Conservation (phyloP, 441 rosid species). For the Melastoma candidum region DNA sequence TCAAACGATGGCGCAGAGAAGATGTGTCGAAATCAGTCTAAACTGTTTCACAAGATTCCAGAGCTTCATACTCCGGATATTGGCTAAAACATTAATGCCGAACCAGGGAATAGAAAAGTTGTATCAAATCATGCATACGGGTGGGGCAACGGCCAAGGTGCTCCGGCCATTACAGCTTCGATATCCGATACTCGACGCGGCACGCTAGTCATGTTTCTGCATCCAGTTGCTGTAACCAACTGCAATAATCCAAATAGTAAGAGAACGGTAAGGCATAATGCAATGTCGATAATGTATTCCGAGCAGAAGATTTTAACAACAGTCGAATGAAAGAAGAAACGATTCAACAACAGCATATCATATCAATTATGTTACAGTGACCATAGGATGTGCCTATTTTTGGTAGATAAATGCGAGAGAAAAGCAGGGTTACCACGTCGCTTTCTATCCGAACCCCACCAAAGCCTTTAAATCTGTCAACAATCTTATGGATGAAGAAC, state of each 20-base stretch:
- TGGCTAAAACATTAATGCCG: not conserved
- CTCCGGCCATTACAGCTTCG: slow-evolving; percentile 93
- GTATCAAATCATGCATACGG: not conserved
- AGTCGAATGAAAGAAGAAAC: not conserved
- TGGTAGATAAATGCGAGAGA: not conserved
- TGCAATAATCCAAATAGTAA: slow-evolving; percentile 14
- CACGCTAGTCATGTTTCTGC: slow-evolving; percentile 76
- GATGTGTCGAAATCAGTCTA: no score
- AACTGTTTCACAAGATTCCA: no score
- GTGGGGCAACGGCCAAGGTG: slow-evolving; percentile 44
- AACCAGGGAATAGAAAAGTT: not conserved
- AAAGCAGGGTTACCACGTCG: slow-evolving; percentile 50
- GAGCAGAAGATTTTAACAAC: not conserved
- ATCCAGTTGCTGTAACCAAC: slow-evolving; percentile 60
- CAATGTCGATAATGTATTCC: no score
- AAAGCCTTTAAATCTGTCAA: slow-evolving; percentile 51
- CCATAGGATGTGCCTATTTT: not conserved
- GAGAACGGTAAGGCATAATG: not conserved
- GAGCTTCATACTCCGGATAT: no score
- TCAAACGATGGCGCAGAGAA: no score
- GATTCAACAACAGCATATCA: not conserved
- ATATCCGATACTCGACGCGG: slow-evolving; percentile 66
- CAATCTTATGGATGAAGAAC: slow-evolving; percentile 50
- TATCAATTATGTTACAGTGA: no score
- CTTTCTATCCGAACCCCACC: slow-evolving; percentile 98